These are phyloP conservation scores for Sclerotinia nivalis DNA, from an alignment of 2,329 filamentous ascomycete genomes.

Conservation along the genomic window DNA sequence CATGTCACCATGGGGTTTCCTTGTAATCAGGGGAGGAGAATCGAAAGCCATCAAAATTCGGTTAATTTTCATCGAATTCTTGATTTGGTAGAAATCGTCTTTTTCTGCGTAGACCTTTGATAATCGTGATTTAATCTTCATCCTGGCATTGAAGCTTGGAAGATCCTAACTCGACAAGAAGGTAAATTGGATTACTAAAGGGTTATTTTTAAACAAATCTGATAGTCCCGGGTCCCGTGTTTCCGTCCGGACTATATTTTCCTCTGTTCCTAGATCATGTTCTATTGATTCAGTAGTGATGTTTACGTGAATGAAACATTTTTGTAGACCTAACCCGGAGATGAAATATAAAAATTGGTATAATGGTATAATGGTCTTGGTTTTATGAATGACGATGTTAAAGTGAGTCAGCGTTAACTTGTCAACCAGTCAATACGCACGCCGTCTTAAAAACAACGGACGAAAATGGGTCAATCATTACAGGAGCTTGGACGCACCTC, in stretches of 20 bases:
- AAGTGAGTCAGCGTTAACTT: slow-evolving; percentile 12
- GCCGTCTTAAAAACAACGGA: background rate
- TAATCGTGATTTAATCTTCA: background rate
- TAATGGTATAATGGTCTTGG: slow-evolving; percentile 1
- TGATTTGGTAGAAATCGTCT: slow-evolving; percentile 19
- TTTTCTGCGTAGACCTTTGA: background rate
- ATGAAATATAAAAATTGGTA: background rate
- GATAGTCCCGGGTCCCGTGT: background rate
- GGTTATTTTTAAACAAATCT: background rate
- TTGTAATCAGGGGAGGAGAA: background rate
- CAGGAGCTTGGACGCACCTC: slow-evolving; percentile 16
- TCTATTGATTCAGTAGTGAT: background rate
- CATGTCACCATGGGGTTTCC: background rate
- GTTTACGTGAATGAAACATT: background rate
- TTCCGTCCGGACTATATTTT: background rate
- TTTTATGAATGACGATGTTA: background rate
- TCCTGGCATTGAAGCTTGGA: background rate
- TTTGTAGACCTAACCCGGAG: background rate
- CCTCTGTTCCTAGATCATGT: background rate
- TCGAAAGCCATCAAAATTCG: slow-evolving; percentile 1
- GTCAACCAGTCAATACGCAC: background rate
- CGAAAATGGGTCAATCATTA: background rate
- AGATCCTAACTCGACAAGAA: slow-evolving; percentile 11
- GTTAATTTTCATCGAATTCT: slow-evolving; percentile 17
- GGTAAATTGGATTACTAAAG: slow-evolving; percentile 6